Evolutionary conservation across 805 yeast genomes (phyloP), one percentile per base, ranked within the genome.

Genomic region (Candida namnaoensis): DNA sequence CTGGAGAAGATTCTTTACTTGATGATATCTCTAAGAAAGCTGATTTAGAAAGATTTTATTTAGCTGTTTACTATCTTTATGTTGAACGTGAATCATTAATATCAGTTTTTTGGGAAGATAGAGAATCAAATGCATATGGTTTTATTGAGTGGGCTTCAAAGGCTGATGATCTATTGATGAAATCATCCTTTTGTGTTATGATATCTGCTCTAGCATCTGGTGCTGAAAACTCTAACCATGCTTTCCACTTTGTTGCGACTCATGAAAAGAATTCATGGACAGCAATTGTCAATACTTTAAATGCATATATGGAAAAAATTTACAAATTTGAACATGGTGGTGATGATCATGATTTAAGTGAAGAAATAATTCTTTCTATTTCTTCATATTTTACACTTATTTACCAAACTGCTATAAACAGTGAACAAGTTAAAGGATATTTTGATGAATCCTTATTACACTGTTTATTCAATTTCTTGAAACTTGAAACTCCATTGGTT

Each of bases 61-160:
- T 90, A 47, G 72, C 91, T 3, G 68, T 87, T 44, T 81, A 80
- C 36, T 84, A 74, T 56, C 68, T 87, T 7, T 88, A 82, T 57
- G 65, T 73, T 26, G 69, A 74, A 14, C 69, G 95, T 43, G 77
- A 80, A 1, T 71, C 72, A 1, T 62, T 80, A 7, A 73, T 84
- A 12, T 53, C 68, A 2, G 61, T 64, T 11, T 83, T 86, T 53
- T 90, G 96, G 95, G 57, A 61, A 11, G 86, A 82, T 47, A 65
- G 74, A 15, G 78, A 73, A 41, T 74, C 82, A 12, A 79, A 80
- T 43, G 67, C 87, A 2, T 71, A 76, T 53, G 97, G 96, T 0
- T 90, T 93, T 49, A 67, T 91, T 35, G 76, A 76, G 42, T 93
- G 98, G 98, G 95, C 95, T 0, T 69, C 93, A 2, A 78, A 77